Conservation (phyloP, 495 filamentous ascomycete genomes). For the Beverwykella pulmonaria region DNA sequence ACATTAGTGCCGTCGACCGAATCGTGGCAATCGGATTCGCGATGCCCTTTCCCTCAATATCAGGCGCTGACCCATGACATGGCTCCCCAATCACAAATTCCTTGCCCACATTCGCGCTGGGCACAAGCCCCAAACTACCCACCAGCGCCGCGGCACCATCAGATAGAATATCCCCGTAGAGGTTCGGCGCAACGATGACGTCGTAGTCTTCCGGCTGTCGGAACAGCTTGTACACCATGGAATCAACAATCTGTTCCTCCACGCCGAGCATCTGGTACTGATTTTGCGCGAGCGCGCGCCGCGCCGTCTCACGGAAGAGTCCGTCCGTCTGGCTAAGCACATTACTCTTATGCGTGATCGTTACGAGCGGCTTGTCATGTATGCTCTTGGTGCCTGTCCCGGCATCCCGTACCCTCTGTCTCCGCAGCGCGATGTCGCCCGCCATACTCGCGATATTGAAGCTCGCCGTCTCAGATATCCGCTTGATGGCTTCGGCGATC, state of each 20-base stretch:
- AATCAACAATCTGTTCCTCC: conserved; percentile 98
- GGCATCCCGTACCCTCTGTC: conserved; percentile 72
- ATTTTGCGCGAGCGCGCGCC: conserved; percentile 65
- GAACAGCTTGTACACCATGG: conserved; percentile 99
- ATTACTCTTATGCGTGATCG: conserved; percentile 98
- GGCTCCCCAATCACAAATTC: conserved; percentile 96
- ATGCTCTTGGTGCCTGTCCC: conserved; percentile 52
- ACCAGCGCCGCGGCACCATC: conserved; percentile 96
- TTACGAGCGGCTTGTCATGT: conserved; percentile 75
- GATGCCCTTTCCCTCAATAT: conserved; percentile 90
- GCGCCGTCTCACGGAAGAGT: conserved; percentile 82
- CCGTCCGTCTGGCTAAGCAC: conserved; percentile 96
- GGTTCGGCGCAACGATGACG: conserved; percentile 96
- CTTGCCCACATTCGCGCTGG: conserved; percentile 95
- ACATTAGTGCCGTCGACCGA: conserved; percentile 87
- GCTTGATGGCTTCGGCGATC: conserved; percentile 96
- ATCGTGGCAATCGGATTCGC: conserved; percentile 97
- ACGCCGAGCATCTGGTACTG: conserved; percentile 60
- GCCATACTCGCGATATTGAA: conserved; percentile 87
- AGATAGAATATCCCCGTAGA: conserved; percentile 95
- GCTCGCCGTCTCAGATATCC: conserved; percentile 83
- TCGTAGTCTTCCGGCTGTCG: conserved; percentile 92
- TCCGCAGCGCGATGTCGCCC: conserved; percentile 86
- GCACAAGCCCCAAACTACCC: conserved; percentile 89
- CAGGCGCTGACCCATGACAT: conserved; percentile 93